Conservation (phyloP, 495 filamentous ascomycete species). For the Chaetomium tenue region DNA sequence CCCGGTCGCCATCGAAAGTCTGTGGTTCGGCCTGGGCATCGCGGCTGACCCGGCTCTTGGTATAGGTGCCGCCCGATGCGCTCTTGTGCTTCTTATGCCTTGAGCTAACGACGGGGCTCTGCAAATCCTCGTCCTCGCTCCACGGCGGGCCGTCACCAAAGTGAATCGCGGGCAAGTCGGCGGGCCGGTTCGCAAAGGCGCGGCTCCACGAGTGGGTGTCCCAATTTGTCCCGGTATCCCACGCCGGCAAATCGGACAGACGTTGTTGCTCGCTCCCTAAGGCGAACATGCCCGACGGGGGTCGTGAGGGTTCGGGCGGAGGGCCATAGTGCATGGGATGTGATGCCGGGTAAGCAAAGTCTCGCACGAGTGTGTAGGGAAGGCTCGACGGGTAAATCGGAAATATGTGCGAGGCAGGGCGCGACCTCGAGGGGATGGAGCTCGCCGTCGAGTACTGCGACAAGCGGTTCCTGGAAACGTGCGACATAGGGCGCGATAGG, state of each 20-base stretch:
- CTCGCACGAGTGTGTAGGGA: slow-evolving; percentile 84
- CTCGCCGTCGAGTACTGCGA: slow-evolving; percentile 65
- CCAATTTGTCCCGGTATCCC: slow-evolving; percentile 58
- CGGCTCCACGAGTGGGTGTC: slow-evolving; percentile 44
- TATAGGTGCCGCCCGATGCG: slow-evolving; percentile 55
- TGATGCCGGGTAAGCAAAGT: slow-evolving; percentile 84
- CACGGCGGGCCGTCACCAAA: slow-evolving; percentile 94
- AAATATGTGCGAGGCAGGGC: slow-evolving; percentile 74
- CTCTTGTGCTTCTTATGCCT: slow-evolving; percentile 79
- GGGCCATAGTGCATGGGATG: slow-evolving; percentile 95
- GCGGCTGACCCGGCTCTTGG: slow-evolving; percentile 43
- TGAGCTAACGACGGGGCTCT: slow-evolving; percentile 78
- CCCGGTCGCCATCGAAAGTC: slow-evolving; percentile 54
- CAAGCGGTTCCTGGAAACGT: slow-evolving; percentile 66
- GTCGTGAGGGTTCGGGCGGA: slow-evolving; percentile 65
- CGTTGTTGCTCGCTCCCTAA: slow-evolving; percentile 79
- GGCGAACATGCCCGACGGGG: slow-evolving; percentile 73
- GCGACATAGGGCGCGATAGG: slow-evolving; percentile 64
- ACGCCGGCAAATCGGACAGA: slow-evolving; percentile 75
- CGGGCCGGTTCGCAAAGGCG: slow-evolving; percentile 47
- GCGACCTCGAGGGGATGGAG: slow-evolving; percentile 68
- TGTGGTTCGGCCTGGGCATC: slow-evolving; percentile 31
- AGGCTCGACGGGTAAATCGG: slow-evolving; percentile 84
- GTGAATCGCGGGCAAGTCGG: slow-evolving; percentile 76
- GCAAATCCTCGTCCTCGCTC: slow-evolving; percentile 93